These are phyloP conservation scores for Erodium maritimum DNA, from an alignment of 345 rosid genomes.

Conservation along the genomic window DNA sequence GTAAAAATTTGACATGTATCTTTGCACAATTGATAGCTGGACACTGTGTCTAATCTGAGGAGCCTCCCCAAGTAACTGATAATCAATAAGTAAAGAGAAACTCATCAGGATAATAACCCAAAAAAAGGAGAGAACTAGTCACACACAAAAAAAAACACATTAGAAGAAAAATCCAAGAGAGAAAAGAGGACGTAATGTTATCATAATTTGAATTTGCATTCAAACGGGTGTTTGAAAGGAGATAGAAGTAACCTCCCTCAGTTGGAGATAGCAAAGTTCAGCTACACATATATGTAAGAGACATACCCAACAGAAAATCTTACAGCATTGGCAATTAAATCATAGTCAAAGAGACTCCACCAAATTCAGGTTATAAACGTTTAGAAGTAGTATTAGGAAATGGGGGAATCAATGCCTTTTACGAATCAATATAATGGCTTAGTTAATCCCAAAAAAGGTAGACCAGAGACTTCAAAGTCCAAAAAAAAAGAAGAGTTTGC, in stretches of 20 bases:
- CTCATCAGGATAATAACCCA: constrained; percentile 5
- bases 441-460: not conserved
- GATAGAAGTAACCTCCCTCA: not conserved
- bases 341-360: not conserved
- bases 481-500: too few species aligned
- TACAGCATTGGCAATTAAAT: not conserved
- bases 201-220: too few species aligned
- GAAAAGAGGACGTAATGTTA: too few species aligned
- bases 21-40: constrained; percentile 79
- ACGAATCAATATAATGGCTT: not conserved
- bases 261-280: not conserved
- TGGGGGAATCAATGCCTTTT: too few species aligned
- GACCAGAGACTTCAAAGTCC: too few species aligned
- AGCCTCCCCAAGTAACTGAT: constrained; percentile 60
- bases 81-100: constrained; percentile 2
- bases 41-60: constrained; percentile 44
- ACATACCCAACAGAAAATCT: not conserved
- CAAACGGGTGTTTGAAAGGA: not conserved
- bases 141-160: not conserved
- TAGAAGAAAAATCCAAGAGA: too few species aligned
- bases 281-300: not conserved
- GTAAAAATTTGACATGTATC: constrained; percentile 75
- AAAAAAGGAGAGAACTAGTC: not conserved
- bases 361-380: too few species aligned
- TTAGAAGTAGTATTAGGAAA: too few species aligned